Base-by-base conservation (phyloP, 2,329 filamentous ascomycete genomes). In the Xylariaceae sp. region DNA sequence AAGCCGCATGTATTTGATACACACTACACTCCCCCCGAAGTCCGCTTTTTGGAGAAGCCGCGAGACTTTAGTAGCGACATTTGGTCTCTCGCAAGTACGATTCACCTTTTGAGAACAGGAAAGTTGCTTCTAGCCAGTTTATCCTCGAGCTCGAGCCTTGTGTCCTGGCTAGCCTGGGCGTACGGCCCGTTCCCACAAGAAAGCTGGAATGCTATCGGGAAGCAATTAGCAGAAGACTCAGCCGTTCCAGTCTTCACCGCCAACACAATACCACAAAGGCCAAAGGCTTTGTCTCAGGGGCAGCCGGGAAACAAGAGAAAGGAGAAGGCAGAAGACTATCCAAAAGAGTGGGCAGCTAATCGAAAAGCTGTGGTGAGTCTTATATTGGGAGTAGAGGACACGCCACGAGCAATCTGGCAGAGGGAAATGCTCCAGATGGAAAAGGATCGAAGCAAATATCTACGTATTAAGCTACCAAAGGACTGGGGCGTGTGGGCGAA, bases 131-230 rank as follows among this genome's bases (percentile, higher is more conserved):
- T 57, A n/a, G 43, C 32, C 4, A 1, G 15, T 4, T 23, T 57
- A 9, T 10, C 30, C 20, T 59, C 57, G 6, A 51, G 24, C 16
- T 40, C 53, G 4, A 50, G 46, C 29, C n/a, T 51, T 3, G 36
- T 59, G 4, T 49, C 42, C 1, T 59, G 42, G 45, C 27, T 57
- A 3, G 32, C 36, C 8, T 59, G 57, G 57, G 42, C 37, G 6
- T 49, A 50, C 23, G 50, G 53, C 2, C 50, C 53, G 3, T 53
- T 59, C 24, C 49, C 57, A 9, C 24, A 41, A 30, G 32, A 32
- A 1, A 16, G 15, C n/a, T 47, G 48, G 49, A 43, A 41, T 4
- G 20, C 40, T 1, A 2, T 53, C 10, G 30, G 43, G n/a, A 26
- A 48, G 6, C 39, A 44, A 8, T 42, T 59, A 7, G 23, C 41